Evolutionary conservation across 352 stramenopile genomes (phyloP), one percentile per base, ranked within the genome.

Genomic region (Phytophthora megakarya): DNA sequence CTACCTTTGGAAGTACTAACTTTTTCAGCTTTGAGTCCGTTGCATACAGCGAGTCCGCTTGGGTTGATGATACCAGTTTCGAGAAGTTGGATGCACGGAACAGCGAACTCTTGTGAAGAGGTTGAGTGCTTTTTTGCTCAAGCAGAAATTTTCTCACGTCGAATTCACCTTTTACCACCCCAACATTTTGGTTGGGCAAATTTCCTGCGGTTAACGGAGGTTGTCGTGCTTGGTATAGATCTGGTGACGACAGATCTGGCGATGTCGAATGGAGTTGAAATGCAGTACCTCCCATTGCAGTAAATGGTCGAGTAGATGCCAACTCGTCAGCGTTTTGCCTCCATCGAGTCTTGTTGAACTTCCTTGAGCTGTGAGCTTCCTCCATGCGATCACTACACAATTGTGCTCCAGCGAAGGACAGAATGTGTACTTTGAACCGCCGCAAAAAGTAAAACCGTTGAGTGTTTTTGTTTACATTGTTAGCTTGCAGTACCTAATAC

Each of bases 101-200:
- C 15, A 93, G 56, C 1, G 78, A 62, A 33, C 71, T 88, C 44
- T 86, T 77, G 49, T 90, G 77, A 1, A 89, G 67, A 15, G 78
- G 71, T 35, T 81, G 76, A 1, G 65, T 44, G 11, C 50, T 54
- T 33, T 90, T 90, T 55, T 93, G 81, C 30, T 90, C 66, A 3
- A 90, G 45, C 3, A 91, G 53, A 38, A 91, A 89, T 42, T 84
- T 80, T 47, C 66, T 76, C 22, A 90, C 80, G 23, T 91, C 75
- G 22, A 91, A 91, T 22, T 86, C 76, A 12, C 42, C 53, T n/a
- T 65, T 49, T 5, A 8, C 25, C 13, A 47, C 39, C 38, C 28
- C 50, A 25, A 38, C 25, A 7, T 50, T 37, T 1, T 26, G 37
- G 9, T 49, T 49, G 10, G 33, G 59, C 9, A 48, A 18, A 13